A percentile compares a stretch with the other conserved stretches of the same genome.
These are phyloP conservation scores for Fagopyrum homotropicum DNA, from an alignment of 148 eudicot species.

Conservation along the genomic window DNA sequence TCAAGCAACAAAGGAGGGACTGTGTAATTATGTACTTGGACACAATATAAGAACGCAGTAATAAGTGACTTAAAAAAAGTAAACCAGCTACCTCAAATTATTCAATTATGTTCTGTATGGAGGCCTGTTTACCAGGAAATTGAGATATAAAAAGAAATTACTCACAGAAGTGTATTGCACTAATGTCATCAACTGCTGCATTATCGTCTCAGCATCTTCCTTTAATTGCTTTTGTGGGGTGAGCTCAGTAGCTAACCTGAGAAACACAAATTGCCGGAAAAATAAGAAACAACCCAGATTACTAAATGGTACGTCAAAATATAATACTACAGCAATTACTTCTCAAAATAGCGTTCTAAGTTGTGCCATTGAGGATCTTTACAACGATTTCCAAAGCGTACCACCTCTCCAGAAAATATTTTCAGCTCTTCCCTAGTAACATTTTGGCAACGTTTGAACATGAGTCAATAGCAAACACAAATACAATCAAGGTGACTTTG, in stretches of 20 bases:
- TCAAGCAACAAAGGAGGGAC: not conserved
- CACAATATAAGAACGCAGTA: not conserved
- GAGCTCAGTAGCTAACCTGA: constrained; percentile 20
- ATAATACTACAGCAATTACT: constrained; percentile 35
- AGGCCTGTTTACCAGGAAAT: not conserved
- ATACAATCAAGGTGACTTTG: not conserved
- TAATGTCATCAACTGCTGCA: constrained; percentile 44
- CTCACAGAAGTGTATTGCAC: constrained; percentile 63
- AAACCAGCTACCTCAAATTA: not conserved
- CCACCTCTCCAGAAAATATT: constrained; percentile 83
- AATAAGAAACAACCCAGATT: not conserved
- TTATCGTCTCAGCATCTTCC: constrained; percentile 41
- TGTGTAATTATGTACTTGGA: not conserved
- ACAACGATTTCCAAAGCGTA: constrained; percentile 96
- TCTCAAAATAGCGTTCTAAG: constrained; percentile 94
- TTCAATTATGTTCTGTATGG: not conserved
- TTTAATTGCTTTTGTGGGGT: constrained; percentile 34
- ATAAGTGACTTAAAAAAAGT: not conserved
- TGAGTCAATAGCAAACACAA: constrained; percentile 5
- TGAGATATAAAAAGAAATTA: constrained; percentile 9
- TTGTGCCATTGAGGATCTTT: constrained; percentile 99
- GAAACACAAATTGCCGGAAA: not conserved
- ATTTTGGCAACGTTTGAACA: not conserved
- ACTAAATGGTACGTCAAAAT: not conserved
- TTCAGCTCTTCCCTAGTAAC: constrained; percentile 78